phyloP scores from a whole-genome alignment of 805 yeast species.

The Cyberlindnera mycetangii region DNA sequence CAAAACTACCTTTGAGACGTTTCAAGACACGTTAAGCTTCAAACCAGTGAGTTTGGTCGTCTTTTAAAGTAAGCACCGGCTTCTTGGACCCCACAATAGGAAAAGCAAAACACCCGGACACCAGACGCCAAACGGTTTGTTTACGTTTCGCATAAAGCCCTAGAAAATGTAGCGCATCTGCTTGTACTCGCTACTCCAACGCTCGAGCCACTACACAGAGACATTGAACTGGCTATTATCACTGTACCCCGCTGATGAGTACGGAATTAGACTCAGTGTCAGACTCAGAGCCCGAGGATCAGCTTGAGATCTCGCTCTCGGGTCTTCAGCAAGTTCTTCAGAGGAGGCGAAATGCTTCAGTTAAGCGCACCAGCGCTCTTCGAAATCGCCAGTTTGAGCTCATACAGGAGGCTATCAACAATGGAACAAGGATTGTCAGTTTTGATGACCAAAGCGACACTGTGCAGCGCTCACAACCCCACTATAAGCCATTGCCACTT shows the following conservation, averaged over 20 bases:
- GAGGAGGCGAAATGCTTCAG: constrained; percentile 2
- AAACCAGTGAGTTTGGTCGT: too few relatives aligned
- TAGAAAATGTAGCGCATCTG: too few relatives aligned
- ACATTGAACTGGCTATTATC: too few relatives aligned
- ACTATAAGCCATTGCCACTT: background rate
- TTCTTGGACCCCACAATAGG: too few relatives aligned
- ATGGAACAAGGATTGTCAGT: constrained; percentile 4
- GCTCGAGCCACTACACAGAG: too few relatives aligned
- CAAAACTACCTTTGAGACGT: too few relatives aligned
- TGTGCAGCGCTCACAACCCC: background rate
- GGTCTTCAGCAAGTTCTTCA: background rate
- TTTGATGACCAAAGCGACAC: constrained; percentile 8
- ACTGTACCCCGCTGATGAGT: background rate
- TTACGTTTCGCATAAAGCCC: constrained; percentile 5
- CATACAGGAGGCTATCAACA: background rate
- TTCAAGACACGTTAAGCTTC: too few relatives aligned
- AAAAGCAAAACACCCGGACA: constrained; percentile 7
- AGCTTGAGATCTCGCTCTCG: constrained; percentile 8
- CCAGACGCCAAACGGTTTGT: constrained; percentile 9
- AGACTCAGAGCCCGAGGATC: constrained; percentile 17
- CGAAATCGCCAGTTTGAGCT: background rate
- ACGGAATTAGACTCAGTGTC: constrained; percentile 1
- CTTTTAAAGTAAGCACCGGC: too few relatives aligned
- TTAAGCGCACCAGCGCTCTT: constrained; percentile 1
- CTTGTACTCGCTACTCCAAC: too few relatives aligned